Evolutionary conservation across 345 rosid genomes (phyloP).

Genomic region (Cardiospermum halicacabum): DNA sequence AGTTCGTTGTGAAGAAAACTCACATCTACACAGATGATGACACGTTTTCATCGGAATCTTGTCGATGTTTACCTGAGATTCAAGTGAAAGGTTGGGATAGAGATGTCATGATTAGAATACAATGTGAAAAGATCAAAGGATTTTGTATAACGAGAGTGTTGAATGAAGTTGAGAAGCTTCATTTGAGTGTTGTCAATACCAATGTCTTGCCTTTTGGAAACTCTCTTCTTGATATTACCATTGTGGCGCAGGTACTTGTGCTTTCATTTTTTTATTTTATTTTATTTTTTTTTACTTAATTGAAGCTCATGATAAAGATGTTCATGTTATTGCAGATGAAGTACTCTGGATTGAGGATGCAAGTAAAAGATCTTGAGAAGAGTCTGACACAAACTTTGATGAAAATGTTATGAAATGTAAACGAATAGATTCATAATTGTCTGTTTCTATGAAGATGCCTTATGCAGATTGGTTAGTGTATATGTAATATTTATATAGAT

Average conservation of each 20-base stretch:
- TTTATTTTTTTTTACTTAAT: too few relatives aligned
- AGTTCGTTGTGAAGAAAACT: slow-evolving; percentile 43
- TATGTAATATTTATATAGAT: too few relatives aligned
- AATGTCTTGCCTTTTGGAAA: slow-evolving; percentile 53
- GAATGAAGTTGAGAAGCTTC: slow-evolving; percentile 42
- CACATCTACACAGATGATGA: slow-evolving; percentile 35
- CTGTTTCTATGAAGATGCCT: background rate
- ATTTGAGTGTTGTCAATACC: slow-evolving; percentile 37
- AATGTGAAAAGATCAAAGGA: slow-evolving; percentile 48
- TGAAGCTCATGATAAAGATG: too few relatives aligned
- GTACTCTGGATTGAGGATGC: slow-evolving; percentile 29
- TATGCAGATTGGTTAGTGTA: too few relatives aligned
- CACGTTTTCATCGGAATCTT: slow-evolving; percentile 22
- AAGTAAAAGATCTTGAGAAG: slow-evolving; percentile 46
- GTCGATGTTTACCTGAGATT: slow-evolving; percentile 48
- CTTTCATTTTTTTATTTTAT: too few relatives aligned
- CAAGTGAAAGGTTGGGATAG: slow-evolving; percentile 54
- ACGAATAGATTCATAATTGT: background rate
- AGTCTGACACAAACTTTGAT: slow-evolving; percentile 40
- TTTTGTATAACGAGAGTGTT: slow-evolving; percentile 37
- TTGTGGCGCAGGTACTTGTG: slow-evolving; percentile 64
- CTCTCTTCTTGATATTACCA: slow-evolving; percentile 52
- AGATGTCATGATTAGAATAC: slow-evolving; percentile 60
- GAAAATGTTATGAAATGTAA: slow-evolving; percentile 20
- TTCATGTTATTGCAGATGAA: slow-evolving; percentile 50